Base-by-base conservation (phyloP, 2,329 filamentous ascomycete genomes). In the Lomentospora prolificans region DNA sequence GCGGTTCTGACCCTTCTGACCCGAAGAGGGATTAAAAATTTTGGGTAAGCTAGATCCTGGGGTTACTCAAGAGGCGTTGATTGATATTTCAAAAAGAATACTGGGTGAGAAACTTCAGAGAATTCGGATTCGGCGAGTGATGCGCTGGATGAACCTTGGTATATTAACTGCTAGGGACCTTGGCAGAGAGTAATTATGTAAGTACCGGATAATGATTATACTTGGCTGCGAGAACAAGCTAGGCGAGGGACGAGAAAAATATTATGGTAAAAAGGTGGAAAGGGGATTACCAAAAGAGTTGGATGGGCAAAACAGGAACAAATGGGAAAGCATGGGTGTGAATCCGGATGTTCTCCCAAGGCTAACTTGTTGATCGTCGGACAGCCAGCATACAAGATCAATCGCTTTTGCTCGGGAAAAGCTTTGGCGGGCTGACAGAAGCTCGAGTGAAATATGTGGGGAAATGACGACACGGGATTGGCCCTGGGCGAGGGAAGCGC, bases 381-480 rank as follows among this genome's bases (percentile, higher is more conserved):
- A 6, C 30, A 33, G 30, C 30, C 30, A 33, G 30, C 30, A 12
- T 33, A 33, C 6, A 33, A 33, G 12, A 6, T 6, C 30, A 33
- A 33, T n/a, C n/a, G n/a, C n/a, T n/a, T n/a, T n/a, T n/a, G n/a
- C n/a, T n/a, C n/a, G n/a, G n/a, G n/a, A n/a, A n/a, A n/a, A n/a
- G n/a, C n/a, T n/a, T n/a, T n/a, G n/a, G n/a, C n/a, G n/a, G n/a
- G n/a, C n/a, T n/a, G n/a, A n/a, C n/a, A n/a, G n/a, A n/a, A n/a
- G n/a, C n/a, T n/a, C n/a, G n/a, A n/a, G n/a, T n/a, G n/a, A n/a
- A n/a, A 2, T 14, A 31, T 54, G 52, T 54, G 52, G 52, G 52
- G 52, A 54, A 46, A 54, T 54, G 52, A 54, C 52, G 36, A 46
- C 52, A 54, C 24, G 19, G 52, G 50, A 31, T 31, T 51, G 44